Evolutionary conservation across 2,329 filamentous ascomycete genomes (phyloP), one percentile per base, ranked within the genome.

Genomic region (Pseudopyricularia cyperi): DNA sequence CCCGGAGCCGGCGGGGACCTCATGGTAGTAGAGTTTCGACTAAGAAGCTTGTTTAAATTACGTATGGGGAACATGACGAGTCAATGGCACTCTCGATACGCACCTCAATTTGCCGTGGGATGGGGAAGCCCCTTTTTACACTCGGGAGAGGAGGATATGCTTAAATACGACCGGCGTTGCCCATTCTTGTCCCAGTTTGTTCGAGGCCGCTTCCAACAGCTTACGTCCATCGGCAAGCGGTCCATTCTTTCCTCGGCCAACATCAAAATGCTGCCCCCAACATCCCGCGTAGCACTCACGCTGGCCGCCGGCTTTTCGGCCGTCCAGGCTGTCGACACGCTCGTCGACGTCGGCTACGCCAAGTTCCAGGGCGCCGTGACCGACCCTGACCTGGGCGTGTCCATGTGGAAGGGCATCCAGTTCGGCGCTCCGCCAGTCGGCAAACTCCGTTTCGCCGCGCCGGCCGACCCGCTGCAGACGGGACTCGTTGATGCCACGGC

Each of bases 401-500:
- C 76, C 3, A 74, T 83, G 63, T 91, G 85, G 84, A 73, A 87
- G 7, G 87, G 85, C 1, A 79, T 93, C 56, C 78, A 85, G 42
- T 93, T 80, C 68, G 87, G 85, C 1, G 81, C 83, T 4, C 72
- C 85, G 15, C 87, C 87, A 0, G 53, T 85, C 2, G 83, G 81
- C 1, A 59, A 76, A 7, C 62, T 87, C 55, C 75, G 87, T 17
- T 91, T 89, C 61, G 70, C 73, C 51, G 79, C 80, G 12, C 85
- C 87, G 0, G 69, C 75, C 58, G 81, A 87, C 62, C 85, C 86
- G 2, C 56, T 67, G 0, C 58, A 62, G 2, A 66, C 70, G 17
- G 54, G 65, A 2, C 69, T 66, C 1, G 61, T 77, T 4, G 59
- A 71, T 52, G 84, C 84, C 24, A 68, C 71, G 14, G 60, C 11